Percentiles rank a stretch among this genome's conserved stretches.
These are phyloP conservation scores for Ascomycota sp. DNA, from an alignment of 2,329 filamentous ascomycete species.

Conservation along the genomic window DNA sequence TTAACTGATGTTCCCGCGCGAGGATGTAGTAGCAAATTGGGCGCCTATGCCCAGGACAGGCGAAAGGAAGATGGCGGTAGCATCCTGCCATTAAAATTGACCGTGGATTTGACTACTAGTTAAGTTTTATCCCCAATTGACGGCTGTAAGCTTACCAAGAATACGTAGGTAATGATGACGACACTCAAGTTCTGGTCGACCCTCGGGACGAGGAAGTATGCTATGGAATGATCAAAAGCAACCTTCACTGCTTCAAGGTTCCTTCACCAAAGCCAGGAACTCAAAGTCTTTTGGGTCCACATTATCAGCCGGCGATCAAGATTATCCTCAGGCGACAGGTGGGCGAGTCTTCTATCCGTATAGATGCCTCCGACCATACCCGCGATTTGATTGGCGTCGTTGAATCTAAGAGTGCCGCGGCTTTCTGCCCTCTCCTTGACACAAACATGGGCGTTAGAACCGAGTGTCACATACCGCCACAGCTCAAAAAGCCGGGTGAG, in stretches of 20 bases:
- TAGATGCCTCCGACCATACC: slow-evolving; percentile 53
- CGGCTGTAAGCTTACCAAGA: slow-evolving; percentile 11
- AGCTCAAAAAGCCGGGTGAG: slow-evolving; percentile 41
- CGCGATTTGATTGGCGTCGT: slow-evolving; percentile 54
- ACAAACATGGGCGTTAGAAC: slow-evolving; percentile 42
- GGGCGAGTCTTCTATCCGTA: slow-evolving; percentile 32
- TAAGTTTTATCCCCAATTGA: slow-evolving; percentile 7
- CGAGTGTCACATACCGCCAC: slow-evolving; percentile 45
- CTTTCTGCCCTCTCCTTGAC: slow-evolving; percentile 53
- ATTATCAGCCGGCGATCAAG: slow-evolving; percentile 52
- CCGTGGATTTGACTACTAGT: slow-evolving; percentile 35
- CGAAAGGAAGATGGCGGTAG: slow-evolving; percentile 18
- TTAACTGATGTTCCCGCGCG: slow-evolving; percentile 8
- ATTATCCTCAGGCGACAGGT: slow-evolving; percentile 40
- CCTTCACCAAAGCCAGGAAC: slow-evolving; percentile 45
- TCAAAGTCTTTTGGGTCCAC: slow-evolving; percentile 31
- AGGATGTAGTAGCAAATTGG: slow-evolving; percentile 32
- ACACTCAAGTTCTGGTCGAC: slow-evolving; percentile 33
- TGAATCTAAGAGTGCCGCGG: slow-evolving; percentile 42
- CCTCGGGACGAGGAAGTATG: slow-evolving; percentile 51
- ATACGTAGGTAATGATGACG: slow-evolving; percentile 27
- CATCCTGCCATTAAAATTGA: slow-evolving; percentile 15
- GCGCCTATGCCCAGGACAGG: slow-evolving; percentile 42
- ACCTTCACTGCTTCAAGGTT: slow-evolving; percentile 42
- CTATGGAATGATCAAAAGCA: slow-evolving; percentile 53